These are phyloP conservation scores for Trypanosomatidae sp. DNA, from an alignment of 208 protist species.

Conservation along the genomic window DNA sequence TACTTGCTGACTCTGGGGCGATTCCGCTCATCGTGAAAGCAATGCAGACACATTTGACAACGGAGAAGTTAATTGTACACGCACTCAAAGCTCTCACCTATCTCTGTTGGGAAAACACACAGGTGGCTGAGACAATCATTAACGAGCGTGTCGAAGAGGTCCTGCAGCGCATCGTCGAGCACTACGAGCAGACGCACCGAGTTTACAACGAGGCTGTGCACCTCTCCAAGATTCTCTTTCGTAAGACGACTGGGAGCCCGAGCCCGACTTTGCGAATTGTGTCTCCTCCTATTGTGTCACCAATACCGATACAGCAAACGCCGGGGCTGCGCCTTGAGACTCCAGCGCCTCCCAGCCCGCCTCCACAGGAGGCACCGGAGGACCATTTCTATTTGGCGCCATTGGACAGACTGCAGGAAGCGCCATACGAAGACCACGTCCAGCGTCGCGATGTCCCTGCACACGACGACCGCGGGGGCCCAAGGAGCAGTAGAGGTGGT, in stretches of 20 bases:
- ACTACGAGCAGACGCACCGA: constrained; percentile 63
- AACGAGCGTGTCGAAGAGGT: constrained; percentile 73
- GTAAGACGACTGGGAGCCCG: constrained; percentile 73
- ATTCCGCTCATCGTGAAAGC: constrained; percentile 88
- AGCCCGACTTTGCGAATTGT: constrained; percentile 55
- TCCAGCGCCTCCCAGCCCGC: constrained; percentile 55
- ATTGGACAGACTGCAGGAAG: constrained; percentile 15
- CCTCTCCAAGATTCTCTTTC: constrained; percentile 90
- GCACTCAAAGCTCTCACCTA: constrained; percentile 92
- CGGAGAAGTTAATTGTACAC: constrained; percentile 91
- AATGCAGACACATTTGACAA: constrained; percentile 77
- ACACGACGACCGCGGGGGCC: constrained; percentile 11
- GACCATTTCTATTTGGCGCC: constrained; percentile 34
- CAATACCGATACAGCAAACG: constrained; percentile 72
- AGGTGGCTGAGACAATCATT: constrained; percentile 88
- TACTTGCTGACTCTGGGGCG: constrained; percentile 79
- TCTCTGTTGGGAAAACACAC: constrained; percentile 90
- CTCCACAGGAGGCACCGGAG: constrained; percentile 31
- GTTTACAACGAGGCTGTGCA: constrained; percentile 88
- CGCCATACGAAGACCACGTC: constrained; percentile 1
- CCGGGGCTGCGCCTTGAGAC: constrained; percentile 30
- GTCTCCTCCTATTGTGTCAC: constrained; percentile 80
- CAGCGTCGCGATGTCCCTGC: constrained; percentile 2
- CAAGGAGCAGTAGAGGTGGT: constrained; percentile 7
- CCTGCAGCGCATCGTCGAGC: constrained; percentile 68